Evolutionary conservation across 2,329 filamentous ascomycete genomes (phyloP).

Genomic region (Didymellaceae sp.): DNA sequence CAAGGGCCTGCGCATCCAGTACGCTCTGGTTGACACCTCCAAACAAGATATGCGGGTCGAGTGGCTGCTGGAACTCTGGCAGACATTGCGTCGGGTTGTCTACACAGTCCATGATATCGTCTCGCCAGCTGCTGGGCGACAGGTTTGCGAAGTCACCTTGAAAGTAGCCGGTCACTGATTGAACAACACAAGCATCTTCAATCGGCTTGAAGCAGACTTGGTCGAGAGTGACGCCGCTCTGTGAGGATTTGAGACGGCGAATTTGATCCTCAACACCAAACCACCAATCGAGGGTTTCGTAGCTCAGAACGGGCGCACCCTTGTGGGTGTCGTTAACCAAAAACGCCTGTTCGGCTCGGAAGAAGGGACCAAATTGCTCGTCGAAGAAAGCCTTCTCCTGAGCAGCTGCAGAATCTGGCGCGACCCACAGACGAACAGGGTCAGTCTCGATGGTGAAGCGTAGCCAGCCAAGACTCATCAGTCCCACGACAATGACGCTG

Average conservation of each 20-base stretch:
- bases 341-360: conserved; percentile 91
- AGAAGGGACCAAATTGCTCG: conserved; percentile 91
- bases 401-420: conserved; percentile 86
- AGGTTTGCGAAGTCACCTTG: conserved; percentile 69
- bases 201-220: conserved; percentile 96
- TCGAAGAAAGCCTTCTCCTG: conserved; percentile 96
- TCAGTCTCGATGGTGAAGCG: conserved; percentile 89
- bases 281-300: conserved; percentile 93
- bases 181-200: conserved; percentile 86
- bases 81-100: conserved; percentile 80
- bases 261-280: conserved; percentile 85
- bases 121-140: conserved; percentile 72
- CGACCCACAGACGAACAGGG: conserved; percentile 95
- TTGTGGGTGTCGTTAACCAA: conserved; percentile 83
- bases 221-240: conserved; percentile 72
- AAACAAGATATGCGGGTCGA: conserved; percentile 84
- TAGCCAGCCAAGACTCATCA: conserved; percentile 88
- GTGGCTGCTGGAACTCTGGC: conserved; percentile 85
- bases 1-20: conserved; percentile 77
- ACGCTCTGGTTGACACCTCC: conserved; percentile 77
- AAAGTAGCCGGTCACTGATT: conserved; percentile 92
- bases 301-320: conserved; percentile 78
- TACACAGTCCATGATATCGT: conserved; percentile 74
- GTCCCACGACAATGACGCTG: conserved; percentile 75
- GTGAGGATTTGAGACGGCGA: conserved; percentile 71